Evolutionary conservation across 1,284 basidiomycete genomes (phyloP).

Genomic region (Ustilago crameri): DNA sequence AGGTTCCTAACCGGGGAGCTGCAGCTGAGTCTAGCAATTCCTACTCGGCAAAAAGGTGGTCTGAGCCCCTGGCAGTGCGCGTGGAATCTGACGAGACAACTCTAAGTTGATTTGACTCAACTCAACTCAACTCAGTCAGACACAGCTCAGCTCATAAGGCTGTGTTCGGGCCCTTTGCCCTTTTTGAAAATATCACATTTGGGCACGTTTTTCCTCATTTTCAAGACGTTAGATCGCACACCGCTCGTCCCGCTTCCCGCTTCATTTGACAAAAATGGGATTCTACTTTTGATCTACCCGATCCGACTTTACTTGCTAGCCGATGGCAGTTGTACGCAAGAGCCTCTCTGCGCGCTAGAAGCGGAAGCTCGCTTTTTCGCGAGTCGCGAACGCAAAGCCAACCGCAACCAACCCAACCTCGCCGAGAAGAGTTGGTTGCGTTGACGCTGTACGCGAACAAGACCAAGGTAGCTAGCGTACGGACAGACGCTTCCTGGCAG

Average conservation of each 20-base stretch:
- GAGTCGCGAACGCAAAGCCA: conserved; percentile 11
- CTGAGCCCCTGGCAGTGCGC: neutral
- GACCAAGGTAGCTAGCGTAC: no score
- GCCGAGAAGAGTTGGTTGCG: neutral
- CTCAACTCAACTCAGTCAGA: neutral
- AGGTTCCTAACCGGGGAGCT: neutral
- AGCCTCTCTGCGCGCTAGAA: neutral
- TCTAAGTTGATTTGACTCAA: neutral
- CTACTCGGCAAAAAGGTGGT: neutral
- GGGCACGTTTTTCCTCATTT: neutral
- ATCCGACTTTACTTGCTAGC: no score
- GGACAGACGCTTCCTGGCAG: no score
- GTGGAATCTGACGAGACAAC: conserved; percentile 5
- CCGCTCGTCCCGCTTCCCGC: no score
- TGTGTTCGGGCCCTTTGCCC: neutral
- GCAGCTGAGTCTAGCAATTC: neutral
- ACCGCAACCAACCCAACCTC: neutral
- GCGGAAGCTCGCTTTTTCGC: conserved; percentile 7
- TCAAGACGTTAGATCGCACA: no score
- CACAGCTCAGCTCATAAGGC: neutral
- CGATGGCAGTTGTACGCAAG: neutral
- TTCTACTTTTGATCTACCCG: no score
- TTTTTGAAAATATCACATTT: neutral
- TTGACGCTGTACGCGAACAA: no score
- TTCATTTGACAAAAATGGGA: no score